Percentiles rank a stretch among this genome's conserved stretches.
phyloP scores from a whole-genome alignment of 2,329 filamentous ascomycete genomes.

The Hypoxylon sp. region DNA sequence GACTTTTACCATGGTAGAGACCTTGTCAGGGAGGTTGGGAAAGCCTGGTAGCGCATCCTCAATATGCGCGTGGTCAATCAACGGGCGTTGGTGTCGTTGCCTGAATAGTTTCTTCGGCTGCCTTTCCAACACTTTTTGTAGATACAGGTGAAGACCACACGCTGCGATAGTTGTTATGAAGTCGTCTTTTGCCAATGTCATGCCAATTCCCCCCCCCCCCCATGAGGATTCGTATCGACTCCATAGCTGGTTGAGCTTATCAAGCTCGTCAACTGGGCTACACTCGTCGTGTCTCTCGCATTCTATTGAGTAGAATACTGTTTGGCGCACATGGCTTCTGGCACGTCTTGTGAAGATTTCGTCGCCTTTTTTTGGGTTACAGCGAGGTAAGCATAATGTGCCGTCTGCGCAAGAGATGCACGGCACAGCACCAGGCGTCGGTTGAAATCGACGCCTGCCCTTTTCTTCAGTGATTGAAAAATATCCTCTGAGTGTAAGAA shows the following conservation, averaged over 20 bases:
- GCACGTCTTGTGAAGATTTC: neutral
- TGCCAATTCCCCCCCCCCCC: neutral
- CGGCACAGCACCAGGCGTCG: slow-evolving; percentile 3
- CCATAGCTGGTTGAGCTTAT: neutral
- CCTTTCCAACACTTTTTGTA: neutral
- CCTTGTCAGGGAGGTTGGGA: slow-evolving; percentile 1
- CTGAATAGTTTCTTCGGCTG: slow-evolving; percentile 6
- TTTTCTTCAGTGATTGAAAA: neutral
- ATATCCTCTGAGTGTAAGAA: slow-evolving; percentile 3
- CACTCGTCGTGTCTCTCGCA: slow-evolving; percentile 4
- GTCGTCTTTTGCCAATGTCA: neutral
- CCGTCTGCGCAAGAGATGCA: neutral
- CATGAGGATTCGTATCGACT: neutral
- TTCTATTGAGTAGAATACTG: slow-evolving; percentile 6
- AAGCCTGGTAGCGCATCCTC: slow-evolving; percentile 1
- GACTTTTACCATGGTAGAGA: neutral
- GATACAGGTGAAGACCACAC: slow-evolving; percentile 1
- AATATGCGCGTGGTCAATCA: slow-evolving; percentile 1
- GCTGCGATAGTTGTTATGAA: slow-evolving; percentile 1
- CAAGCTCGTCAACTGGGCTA: slow-evolving; percentile 3
- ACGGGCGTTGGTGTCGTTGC: neutral
- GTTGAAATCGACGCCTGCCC: slow-evolving; percentile 4
- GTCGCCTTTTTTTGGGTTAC: neutral
- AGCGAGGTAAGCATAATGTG: neutral
- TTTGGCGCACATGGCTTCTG: neutral